phyloP scores from a whole-genome alignment of 2,329 filamentous ascomycete genomes.

The Orbilia javanica region DNA sequence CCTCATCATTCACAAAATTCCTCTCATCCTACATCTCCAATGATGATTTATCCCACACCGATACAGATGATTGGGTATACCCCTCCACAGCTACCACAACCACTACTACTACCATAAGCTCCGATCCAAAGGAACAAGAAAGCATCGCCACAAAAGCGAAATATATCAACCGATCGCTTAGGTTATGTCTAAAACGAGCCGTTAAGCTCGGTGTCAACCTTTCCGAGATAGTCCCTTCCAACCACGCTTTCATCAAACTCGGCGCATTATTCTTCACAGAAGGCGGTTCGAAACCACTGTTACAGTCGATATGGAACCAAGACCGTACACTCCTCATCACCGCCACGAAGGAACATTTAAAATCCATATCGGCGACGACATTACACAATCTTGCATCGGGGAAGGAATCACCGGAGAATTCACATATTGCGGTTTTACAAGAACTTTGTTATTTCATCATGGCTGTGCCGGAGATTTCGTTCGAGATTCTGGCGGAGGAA shows the following conservation, averaged over 20 bases:
- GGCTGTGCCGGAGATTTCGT: constrained; percentile 31
- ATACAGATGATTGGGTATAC: constrained; percentile 47
- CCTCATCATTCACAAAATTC: constrained; percentile 27
- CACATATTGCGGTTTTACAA: constrained; percentile 15
- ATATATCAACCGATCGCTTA: constrained; percentile 27
- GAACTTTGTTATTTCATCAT: constrained; percentile 48
- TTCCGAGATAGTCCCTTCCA: background rate
- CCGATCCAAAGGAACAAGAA: background rate
- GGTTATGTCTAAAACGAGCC: constrained; percentile 21
- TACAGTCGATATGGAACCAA: constrained; percentile 10
- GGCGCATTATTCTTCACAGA: constrained; percentile 36
- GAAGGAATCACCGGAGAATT: background rate
- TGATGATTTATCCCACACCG: constrained; percentile 22
- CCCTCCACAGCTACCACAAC: background rate
- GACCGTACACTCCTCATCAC: background rate
- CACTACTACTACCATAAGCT: background rate
- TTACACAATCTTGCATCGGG: constrained; percentile 12
- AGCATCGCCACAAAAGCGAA: constrained; percentile 7
- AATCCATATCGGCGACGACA: background rate
- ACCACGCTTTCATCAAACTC: constrained; percentile 17
- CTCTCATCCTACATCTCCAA: constrained; percentile 32
- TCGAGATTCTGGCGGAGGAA: constrained; percentile 26
- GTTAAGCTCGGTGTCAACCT: background rate
- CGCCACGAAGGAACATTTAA: constrained; percentile 1
- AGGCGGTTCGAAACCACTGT: constrained; percentile 18